Base-by-base conservation (phyloP, 805 yeast genomes). In the Suhomyces tanzawaensis region DNA sequence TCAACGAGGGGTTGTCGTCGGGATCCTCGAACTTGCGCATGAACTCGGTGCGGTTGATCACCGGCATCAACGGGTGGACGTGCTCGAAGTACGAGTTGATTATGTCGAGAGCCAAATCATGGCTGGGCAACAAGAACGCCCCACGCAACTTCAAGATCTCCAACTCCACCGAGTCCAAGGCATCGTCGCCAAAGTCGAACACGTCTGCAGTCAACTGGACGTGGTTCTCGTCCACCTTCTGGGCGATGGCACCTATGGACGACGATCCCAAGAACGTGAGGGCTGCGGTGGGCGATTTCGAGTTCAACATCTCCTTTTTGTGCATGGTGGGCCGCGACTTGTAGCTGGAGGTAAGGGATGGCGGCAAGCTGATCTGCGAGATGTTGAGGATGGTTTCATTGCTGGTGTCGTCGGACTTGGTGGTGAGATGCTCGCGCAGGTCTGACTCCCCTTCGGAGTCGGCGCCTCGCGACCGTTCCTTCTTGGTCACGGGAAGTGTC, bases 51-150 rank as follows among this genome's bases (percentile, higher is more conserved):
- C 81, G 68, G 60, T 83, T 78, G 32, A 86, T 60, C 18, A 85
- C 73, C 3, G 95, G 95, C 57, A 79, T 72, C 27, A 75, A 57
- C 1, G 89, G 88, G 48, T 85, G 87, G 17, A 82, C 72, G 42
- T 72, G 71, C 30, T 70, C 74, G 49, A 86, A 86, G 59, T 74
- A 86, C 33, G 73, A 58, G 32, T 79, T 70, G 24, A 86, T 72
- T 40, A 82, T 66, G 47, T 77, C 84, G 46, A 74, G 75, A 39
- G 81, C 74, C 12, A 82, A 64, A 9, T 73, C 78, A 29, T 70
- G 60, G 3, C 75, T 70, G 1, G 95, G 95, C 15, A 86, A 58
- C 34, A 76, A 60, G 51, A 85, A 85, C 5, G 90, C 87, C 4
- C 90, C 91, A 40, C 80, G 66, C 40, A 79, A 50, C 48, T 78